phyloP scores from a whole-genome alignment of 2,329 filamentous ascomycete genomes.

The Graphilbum fragrans region DNA sequence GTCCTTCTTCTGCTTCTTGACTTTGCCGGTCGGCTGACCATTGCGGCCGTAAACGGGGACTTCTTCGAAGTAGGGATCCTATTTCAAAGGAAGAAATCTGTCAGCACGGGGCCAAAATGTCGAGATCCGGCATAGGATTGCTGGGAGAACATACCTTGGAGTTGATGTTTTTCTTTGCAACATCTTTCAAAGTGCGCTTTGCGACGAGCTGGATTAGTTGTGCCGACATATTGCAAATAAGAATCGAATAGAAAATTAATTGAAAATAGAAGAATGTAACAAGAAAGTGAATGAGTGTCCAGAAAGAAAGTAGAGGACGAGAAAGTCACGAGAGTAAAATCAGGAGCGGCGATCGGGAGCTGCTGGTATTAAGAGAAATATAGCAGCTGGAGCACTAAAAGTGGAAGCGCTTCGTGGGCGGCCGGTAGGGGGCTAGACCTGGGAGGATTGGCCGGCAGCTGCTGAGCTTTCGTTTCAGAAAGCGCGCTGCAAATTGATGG shows the following conservation, averaged over 20 bases:
- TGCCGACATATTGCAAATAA: slow-evolving; percentile 7
- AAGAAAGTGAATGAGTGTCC: neutral
- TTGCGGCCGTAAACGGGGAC: slow-evolving; percentile 61
- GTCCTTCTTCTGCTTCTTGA: slow-evolving; percentile 76
- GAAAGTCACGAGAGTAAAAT: no score
- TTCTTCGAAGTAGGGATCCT: slow-evolving; percentile 87
- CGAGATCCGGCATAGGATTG: neutral
- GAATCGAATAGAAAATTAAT: neutral
- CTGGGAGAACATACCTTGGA: slow-evolving; percentile 10
- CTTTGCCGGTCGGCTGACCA: slow-evolving; percentile 54
- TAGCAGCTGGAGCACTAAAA: neutral
- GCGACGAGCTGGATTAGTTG: slow-evolving; percentile 10
- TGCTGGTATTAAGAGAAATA: neutral
- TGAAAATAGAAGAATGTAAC: neutral
- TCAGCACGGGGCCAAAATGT: neutral
- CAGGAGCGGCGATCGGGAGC: neutral
- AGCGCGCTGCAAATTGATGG: slow-evolving; percentile 4
- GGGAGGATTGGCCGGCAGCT: slow-evolving; percentile 6
- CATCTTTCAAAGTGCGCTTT: slow-evolving; percentile 10
- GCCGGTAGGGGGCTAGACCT: no score
- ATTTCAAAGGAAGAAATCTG: slow-evolving; percentile 5
- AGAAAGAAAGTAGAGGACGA: no score
- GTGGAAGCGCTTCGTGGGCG: neutral
- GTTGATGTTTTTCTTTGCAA: slow-evolving; percentile 13
- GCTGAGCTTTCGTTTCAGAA: slow-evolving; percentile 9